A percentile compares a stretch with the other conserved stretches of the same genome.
Evolutionary conservation across 148 eudicot species (phyloP).

Genomic region (Persicaria tinctoria): DNA sequence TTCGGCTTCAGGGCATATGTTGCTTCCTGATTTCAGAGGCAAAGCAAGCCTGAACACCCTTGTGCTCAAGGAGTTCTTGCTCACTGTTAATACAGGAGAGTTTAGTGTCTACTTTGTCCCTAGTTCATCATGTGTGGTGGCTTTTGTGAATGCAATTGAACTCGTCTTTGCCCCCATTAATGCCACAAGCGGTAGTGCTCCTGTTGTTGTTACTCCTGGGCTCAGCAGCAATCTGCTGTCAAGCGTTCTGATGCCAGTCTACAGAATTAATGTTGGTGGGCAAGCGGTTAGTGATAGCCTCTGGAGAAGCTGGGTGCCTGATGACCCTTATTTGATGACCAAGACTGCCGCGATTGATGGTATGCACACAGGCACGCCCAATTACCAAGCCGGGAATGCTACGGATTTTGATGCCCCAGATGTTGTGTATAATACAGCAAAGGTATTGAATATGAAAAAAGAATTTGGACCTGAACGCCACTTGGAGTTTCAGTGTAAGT

Average conservation of each 20-base stretch:
- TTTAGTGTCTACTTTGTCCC: constrained; percentile 30
- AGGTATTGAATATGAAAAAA: constrained; percentile 21
- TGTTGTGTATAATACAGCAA: constrained; percentile 23
- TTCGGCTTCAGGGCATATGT: not conserved
- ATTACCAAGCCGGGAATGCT: constrained; percentile 17
- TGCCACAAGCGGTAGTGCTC: not conserved
- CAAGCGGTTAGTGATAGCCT: constrained; percentile 17
- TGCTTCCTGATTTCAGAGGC: constrained; percentile 3
- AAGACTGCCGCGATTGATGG: constrained; percentile 16
- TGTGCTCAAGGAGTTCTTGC: constrained; percentile 5
- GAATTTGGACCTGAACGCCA: constrained; percentile 33
- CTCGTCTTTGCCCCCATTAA: constrained; percentile 17
- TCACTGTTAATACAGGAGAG: constrained; percentile 2
- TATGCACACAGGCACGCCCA: not conserved
- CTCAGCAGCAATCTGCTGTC: not conserved
- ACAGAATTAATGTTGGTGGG: constrained; percentile 26
- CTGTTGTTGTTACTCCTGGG: constrained; percentile 2
- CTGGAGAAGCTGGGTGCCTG: constrained; percentile 26
- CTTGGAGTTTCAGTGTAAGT: constrained; percentile 46
- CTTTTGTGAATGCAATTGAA: constrained; percentile 49
- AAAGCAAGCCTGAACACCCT: not conserved
- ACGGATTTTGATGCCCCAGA: constrained; percentile 18
- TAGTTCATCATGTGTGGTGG: constrained; percentile 7
- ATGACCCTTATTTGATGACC: constrained; percentile 17
- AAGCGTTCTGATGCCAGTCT: not conserved